A percentile compares a stretch with the other conserved stretches of the same genome.
Conservation (phyloP, 257 asterid species). For the Solanum sejunctum region DNA sequence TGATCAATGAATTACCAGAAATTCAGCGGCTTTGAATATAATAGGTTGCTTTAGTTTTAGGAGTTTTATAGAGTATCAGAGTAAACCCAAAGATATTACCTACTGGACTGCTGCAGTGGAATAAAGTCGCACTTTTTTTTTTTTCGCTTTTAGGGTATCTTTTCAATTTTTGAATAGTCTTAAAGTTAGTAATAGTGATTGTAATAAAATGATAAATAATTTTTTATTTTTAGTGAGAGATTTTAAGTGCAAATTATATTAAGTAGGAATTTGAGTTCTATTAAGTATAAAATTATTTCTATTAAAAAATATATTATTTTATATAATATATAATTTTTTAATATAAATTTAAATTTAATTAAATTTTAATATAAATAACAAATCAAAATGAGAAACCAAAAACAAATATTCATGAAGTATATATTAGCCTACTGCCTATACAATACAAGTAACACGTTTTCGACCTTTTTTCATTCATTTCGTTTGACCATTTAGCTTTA, state of each 20-base stretch:
- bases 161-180: neutral
- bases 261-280: too few species aligned
- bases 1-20: conserved; percentile 42
- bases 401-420: too few species aligned
- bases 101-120: neutral
- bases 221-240: too few species aligned
- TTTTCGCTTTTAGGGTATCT: neutral
- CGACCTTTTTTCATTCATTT: neutral
- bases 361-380: too few species aligned
- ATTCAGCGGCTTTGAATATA: conserved; percentile 28
- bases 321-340: too few species aligned
- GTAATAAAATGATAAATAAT: too few species aligned
- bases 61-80: too few species aligned
- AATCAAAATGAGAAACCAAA: too few species aligned
- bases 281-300: too few species aligned
- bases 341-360: too few species aligned
- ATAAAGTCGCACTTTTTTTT: neutral
- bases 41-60: neutral
- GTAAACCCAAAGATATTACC: neutral
- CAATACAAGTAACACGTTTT: neutral
- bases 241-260: too few species aligned
- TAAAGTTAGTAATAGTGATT: neutral
- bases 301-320: too few species aligned
- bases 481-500: neutral
- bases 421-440: neutral